Base-by-base conservation (phyloP, 495 filamentous ascomycete genomes). In the Aspergillus homomorphus region DNA sequence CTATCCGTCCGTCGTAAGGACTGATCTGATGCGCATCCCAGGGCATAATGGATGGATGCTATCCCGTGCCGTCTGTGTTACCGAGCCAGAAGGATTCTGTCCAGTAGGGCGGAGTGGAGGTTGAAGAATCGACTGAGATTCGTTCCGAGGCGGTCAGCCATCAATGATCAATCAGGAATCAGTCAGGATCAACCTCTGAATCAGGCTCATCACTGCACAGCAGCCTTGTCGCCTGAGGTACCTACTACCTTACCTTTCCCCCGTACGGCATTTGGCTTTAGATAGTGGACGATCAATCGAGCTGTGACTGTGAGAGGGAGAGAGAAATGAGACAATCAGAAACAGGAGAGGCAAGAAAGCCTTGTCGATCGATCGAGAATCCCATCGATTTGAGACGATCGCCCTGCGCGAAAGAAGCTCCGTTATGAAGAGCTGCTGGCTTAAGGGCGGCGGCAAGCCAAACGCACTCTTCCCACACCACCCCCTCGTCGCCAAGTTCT, bases 211-310 rank as follows among this genome's bases (percentile, higher is more conserved):
- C 54, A 18, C 46, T 19, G 55, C 54, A 58, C 57, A 50, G 56
- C 60, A 62, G 60, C 60, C 60, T 58, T 52, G 52, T 56, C 57
- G 60, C 60, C 60, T 62, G 51, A 62, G 60, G 60, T 57, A 62
- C 51, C 50, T 53, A 62, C 41, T 59, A 28, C 53, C n/a, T n/a
- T n/a, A 22, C 21, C 45, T 5, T 18, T 33, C n/a, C 48, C 24
- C 24, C 3, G 48, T 51, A 38, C 33, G 4, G 20, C 28, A 14
- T 14, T 50, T 50, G 46, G 46, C 21, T 24, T 22, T 3, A 28
- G 19, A 30, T 38, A 12, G 33, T 10, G 8, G 33, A 9, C 33
- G 33, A 38, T 38, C 33, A 38, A 6, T 38, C 12, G 33, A 38
- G 15, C n/a, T n/a, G n/a, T n/a, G n/a, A n/a, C n/a, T n/a, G n/a